phyloP scores from a whole-genome alignment of 805 yeast species.

The Candida khao-thaluensis region DNA sequence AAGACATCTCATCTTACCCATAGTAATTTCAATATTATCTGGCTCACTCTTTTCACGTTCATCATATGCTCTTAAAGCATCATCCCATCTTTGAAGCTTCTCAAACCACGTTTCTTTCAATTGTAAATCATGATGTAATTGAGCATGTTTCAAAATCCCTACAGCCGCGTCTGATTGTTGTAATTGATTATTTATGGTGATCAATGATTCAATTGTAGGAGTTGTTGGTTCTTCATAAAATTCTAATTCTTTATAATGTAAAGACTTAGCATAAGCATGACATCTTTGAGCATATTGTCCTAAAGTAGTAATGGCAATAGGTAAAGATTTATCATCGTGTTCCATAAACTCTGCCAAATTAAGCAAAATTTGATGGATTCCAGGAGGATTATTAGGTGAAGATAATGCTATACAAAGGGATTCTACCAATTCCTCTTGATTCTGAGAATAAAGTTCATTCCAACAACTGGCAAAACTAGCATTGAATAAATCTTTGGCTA shows the following conservation, averaged over 20 bases:
- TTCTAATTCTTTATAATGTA: constrained; percentile 93
- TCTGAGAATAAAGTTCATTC: constrained; percentile 85
- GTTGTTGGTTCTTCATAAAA: constrained; percentile 92
- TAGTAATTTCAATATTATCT: constrained; percentile 79
- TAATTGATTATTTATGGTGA: constrained; percentile 87
- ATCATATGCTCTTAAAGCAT: constrained; percentile 87
- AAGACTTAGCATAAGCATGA: constrained; percentile 96
- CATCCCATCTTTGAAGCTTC: constrained; percentile 96
- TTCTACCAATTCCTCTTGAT: constrained; percentile 85
- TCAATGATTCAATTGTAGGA: constrained; percentile 86
- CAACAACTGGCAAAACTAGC: constrained; percentile 95
- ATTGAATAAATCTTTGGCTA: constrained; percentile 88
- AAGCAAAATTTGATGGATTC: constrained; percentile 83
- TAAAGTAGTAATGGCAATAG: constrained; percentile 83
- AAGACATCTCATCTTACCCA: constrained; percentile 97
- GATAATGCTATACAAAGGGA: constrained; percentile 84
- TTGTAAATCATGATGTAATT: constrained; percentile 84
- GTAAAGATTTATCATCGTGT: constrained; percentile 92
- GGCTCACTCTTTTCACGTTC: constrained; percentile 66
- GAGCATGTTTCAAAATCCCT: constrained; percentile 93
- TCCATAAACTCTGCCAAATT: constrained; percentile 96
- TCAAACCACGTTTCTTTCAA: constrained; percentile 98
- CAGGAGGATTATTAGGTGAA: constrained; percentile 92
- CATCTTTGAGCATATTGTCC: constrained; percentile 93
- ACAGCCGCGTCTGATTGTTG: constrained; percentile 98